Evolutionary conservation across 179 eudicot genomes (phyloP).

Genomic region (Pouteria campechiana): DNA sequence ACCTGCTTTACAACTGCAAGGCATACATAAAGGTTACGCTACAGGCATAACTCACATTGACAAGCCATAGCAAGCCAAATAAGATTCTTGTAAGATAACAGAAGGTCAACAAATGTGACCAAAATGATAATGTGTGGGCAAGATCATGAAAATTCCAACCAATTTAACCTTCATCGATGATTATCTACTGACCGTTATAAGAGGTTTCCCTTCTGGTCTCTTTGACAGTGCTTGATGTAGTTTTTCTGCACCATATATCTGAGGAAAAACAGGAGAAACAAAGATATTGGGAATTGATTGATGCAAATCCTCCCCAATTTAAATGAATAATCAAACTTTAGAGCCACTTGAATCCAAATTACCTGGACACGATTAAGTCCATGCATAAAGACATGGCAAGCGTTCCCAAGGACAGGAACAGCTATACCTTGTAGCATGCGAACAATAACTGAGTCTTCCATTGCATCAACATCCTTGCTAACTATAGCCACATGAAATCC

Average conservation of each 20-base stretch:
- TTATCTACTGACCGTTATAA: slow-evolving; percentile 60
- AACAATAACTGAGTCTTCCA: slow-evolving; percentile 56
- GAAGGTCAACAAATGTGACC: too few species aligned
- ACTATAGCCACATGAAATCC: slow-evolving; percentile 23
- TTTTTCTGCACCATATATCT: slow-evolving; percentile 91
- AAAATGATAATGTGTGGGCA: too few species aligned
- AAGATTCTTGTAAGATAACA: neutral
- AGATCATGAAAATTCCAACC: too few species aligned
- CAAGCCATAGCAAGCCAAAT: neutral
- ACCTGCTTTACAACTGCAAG: too few species aligned
- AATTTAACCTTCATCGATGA: too few species aligned
- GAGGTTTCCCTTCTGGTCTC: slow-evolving; percentile 58
- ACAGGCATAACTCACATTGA: too few species aligned
- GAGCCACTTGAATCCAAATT: neutral
- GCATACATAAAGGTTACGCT: too few species aligned
- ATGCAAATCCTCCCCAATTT: neutral
- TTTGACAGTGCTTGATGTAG: slow-evolving; percentile 44
- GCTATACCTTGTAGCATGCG: slow-evolving; percentile 86
- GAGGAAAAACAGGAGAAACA: slow-evolving; percentile 10
- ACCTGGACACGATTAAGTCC: slow-evolving; percentile 85
- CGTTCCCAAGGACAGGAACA: slow-evolving; percentile 85
- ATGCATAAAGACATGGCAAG: slow-evolving; percentile 91
- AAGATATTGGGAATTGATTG: slow-evolving; percentile 2
- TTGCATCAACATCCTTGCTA: slow-evolving; percentile 44
- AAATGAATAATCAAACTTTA: too few species aligned